Percentiles rank a stretch among this genome's conserved stretches.
Conservation (phyloP, 2,329 filamentous ascomycete species). For the Coniochaeta sp. region DNA sequence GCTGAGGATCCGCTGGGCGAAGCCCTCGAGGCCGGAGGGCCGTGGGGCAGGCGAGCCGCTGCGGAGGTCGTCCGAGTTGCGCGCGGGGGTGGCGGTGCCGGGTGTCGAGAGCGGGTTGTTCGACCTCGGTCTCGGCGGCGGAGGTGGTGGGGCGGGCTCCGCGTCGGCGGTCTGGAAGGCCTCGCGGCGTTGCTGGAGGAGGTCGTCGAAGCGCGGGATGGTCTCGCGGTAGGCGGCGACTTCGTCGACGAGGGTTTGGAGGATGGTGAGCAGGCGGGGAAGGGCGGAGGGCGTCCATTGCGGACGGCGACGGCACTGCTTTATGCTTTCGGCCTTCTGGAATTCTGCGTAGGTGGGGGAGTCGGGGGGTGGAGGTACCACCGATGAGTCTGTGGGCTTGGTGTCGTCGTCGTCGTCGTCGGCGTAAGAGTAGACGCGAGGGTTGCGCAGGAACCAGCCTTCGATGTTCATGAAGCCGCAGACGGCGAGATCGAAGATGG, state of each 20-base stretch:
- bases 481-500: constrained; percentile 71
- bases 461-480: constrained; percentile 82
- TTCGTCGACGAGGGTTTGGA: constrained; percentile 56
- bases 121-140: constrained; percentile 2
- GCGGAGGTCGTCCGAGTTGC: constrained; percentile 31
- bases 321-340: constrained; percentile 37
- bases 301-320: constrained; percentile 44
- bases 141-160: constrained; percentile 24
- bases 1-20: constrained; percentile 55
- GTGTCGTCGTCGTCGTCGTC: constrained; percentile 31
- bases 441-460: constrained; percentile 79
- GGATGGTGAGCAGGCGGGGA: constrained; percentile 45
- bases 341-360: constrained; percentile 30
- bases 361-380: constrained; percentile 26
- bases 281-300: constrained; percentile 42
- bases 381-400: constrained; percentile 32
- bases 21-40: constrained; percentile 49
- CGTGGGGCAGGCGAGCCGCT: constrained; percentile 41
- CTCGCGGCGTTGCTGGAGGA: constrained; percentile 58
- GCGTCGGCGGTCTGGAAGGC: constrained; percentile 55
- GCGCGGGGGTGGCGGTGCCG: neutral
- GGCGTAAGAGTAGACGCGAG: constrained; percentile 50
- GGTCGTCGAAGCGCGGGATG: constrained; percentile 65
- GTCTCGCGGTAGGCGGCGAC: constrained; percentile 53
- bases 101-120: constrained; percentile 1